Evolutionary conservation across 23 red algal genomes (phyloP).

Genomic region (Gracilariopsis chorda): DNA sequence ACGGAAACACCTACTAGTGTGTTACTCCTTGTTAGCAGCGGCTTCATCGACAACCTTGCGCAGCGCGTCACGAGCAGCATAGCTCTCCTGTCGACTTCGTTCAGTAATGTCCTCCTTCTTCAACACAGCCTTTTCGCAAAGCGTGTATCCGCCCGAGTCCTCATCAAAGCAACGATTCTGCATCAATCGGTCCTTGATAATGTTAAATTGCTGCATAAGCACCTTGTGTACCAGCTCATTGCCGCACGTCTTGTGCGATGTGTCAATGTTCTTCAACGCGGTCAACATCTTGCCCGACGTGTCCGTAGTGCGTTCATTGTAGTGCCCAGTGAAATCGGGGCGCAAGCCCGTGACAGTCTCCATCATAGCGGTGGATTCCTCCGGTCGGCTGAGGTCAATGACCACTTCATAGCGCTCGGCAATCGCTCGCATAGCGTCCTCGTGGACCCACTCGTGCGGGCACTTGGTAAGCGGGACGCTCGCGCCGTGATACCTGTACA

Average conservation of each 20-base stretch:
- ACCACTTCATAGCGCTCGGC: conserved; percentile 49
- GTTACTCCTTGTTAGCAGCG: no score
- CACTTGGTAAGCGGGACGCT: not conserved
- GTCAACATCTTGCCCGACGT: conserved; percentile 23
- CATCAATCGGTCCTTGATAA: conserved; percentile 66
- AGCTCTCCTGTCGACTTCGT: not conserved
- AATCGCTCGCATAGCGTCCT: conserved; percentile 40
- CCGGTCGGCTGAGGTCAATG: conserved; percentile 35
- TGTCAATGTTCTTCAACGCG: conserved; percentile 19
- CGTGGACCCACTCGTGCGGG: conserved; percentile 2
- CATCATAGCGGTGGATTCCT: conserved; percentile 50
- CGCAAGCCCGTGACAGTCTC: conserved; percentile 38
- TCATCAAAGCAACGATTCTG: conserved; percentile 68
- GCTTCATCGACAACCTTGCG: no score
- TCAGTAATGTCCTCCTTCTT: conserved; percentile 25
- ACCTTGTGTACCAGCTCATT: conserved; percentile 47
- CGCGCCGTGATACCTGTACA: conserved; percentile 51
- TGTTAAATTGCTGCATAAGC: conserved; percentile 49
- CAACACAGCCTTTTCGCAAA: conserved; percentile 36
- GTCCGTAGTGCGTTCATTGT: conserved; percentile 51
- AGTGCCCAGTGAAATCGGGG: conserved; percentile 18
- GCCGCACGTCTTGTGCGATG: conserved; percentile 14
- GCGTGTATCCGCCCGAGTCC: not conserved
- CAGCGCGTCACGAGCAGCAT: not conserved
- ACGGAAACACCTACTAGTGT: no score